These are phyloP conservation scores for Stagonosporopsis rhizophila DNA, from an alignment of 2,329 filamentous ascomycete genomes.

Conservation along the genomic window DNA sequence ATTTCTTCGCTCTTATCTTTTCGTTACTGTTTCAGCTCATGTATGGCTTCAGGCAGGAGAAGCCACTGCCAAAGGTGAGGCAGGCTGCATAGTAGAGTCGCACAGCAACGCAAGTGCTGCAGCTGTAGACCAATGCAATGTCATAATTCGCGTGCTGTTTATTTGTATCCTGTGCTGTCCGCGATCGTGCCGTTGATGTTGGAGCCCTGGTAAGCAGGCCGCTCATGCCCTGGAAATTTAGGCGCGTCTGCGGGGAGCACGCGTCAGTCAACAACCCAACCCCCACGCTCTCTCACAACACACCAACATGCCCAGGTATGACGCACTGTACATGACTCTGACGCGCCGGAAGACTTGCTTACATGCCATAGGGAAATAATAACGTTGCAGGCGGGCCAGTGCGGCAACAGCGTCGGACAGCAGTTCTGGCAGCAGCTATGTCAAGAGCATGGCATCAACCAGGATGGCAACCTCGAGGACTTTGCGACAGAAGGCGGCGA, in stretches of 20 bases:
- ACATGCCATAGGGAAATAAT: conserved; percentile 83
- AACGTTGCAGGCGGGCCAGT: conserved; percentile 98
- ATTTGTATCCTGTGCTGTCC: background rate
- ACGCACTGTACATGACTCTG: background rate
- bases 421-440: conserved; percentile 99
- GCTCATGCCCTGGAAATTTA: conserved; percentile 19
- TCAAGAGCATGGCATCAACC: conserved; percentile 96
- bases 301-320: conserved; percentile 49
- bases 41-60: conserved; percentile 35
- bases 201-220: background rate
- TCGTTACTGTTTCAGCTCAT: conserved; percentile 42
- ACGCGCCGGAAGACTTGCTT: conserved; percentile 11
- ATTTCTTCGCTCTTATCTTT: conserved; percentile 45
- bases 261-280: conserved; percentile 32
- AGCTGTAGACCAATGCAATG: conserved; percentile 13
- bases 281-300: conserved; percentile 28
- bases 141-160: background rate
- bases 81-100: conserved; percentile 13
- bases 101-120: conserved; percentile 22
- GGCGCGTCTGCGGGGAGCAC: conserved; percentile 30
- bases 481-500: conserved; percentile 98
- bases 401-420: conserved; percentile 98
- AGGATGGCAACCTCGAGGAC: conserved; percentile 95
- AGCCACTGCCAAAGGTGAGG: conserved; percentile 27
- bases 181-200: background rate